Evolutionary conservation across 306 rosid species (phyloP).

Genomic region (Crotalaria pallida): DNA sequence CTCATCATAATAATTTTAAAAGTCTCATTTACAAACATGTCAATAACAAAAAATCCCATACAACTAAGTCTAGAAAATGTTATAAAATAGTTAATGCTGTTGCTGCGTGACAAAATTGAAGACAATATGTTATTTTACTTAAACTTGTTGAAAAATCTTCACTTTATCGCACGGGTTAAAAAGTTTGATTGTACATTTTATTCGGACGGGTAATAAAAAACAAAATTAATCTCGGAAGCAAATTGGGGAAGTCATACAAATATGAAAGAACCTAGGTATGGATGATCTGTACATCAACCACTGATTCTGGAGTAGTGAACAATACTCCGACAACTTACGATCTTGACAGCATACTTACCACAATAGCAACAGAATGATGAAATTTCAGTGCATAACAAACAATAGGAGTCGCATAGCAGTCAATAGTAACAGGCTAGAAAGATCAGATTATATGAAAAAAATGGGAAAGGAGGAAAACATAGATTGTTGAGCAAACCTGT

Average conservation of each 20-base stretch:
- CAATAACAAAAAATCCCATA: too few relatives aligned
- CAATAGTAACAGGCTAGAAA: neutral
- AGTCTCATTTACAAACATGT: too few relatives aligned
- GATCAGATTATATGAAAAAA: neutral
- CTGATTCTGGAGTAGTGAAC: neutral
- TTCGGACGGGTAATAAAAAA: neutral
- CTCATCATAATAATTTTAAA: too few relatives aligned
- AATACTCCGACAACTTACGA: neutral
- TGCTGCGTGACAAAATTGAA: neutral
- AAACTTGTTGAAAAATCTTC: neutral
- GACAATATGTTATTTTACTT: neutral
- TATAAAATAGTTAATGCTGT: too few relatives aligned
- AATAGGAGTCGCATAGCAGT: too few relatives aligned
- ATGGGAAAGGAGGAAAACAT: conserved; percentile 11
- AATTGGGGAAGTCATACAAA: neutral
- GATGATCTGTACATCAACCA: neutral
- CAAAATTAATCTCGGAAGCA: neutral
- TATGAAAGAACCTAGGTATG: too few relatives aligned
- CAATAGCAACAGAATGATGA: neutral
- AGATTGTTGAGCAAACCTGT: conserved; percentile 55
- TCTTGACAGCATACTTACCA: neutral
- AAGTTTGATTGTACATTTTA: neutral
- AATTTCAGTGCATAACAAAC: neutral
- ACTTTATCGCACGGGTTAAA: neutral
- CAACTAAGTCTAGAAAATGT: neutral